Percentiles rank a stretch among this genome's conserved stretches.
Conservation (phyloP, 2,329 filamentous ascomycete genomes). For the Fusarium staphyleae region DNA sequence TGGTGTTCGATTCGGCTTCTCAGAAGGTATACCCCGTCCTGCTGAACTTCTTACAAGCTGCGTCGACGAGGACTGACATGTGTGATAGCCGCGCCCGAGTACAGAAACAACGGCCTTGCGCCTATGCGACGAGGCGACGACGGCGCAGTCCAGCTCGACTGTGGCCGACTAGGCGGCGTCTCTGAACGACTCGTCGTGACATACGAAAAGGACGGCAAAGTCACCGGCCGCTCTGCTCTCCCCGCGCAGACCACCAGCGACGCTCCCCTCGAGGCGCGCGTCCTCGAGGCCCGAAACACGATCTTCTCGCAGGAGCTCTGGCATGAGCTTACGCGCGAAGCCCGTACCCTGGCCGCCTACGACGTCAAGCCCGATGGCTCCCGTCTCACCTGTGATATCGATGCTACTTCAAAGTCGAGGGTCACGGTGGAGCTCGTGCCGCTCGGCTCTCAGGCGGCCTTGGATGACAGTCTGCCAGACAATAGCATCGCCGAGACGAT, state of each 20-base stretch:
- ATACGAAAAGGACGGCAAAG: constrained; percentile 62
- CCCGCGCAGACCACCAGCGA: constrained; percentile 63
- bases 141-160: constrained; percentile 77
- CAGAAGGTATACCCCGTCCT: constrained; percentile 64
- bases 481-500: constrained; percentile 69
- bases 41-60: no score
- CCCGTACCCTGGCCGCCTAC: constrained; percentile 73
- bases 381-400: constrained; percentile 62
- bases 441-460: constrained; percentile 52
- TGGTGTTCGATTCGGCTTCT: constrained; percentile 88
- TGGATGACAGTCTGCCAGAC: constrained; percentile 48
- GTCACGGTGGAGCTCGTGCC: constrained; percentile 74
- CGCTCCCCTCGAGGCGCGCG: constrained; percentile 65
- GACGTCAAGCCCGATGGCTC: constrained; percentile 70
- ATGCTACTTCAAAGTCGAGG: constrained; percentile 55
- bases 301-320: constrained; percentile 87
- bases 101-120: constrained; percentile 77
- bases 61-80: background rate
- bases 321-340: constrained; percentile 86
- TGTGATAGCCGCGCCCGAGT: constrained; percentile 60
- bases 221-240: constrained; percentile 64
- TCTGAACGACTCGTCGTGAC: constrained; percentile 72
- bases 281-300: constrained; percentile 78
- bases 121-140: constrained; percentile 77
- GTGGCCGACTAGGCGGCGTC: constrained; percentile 58